Conservation (phyloP, 345 rosid genomes). For the Populus euphratica region DNA sequence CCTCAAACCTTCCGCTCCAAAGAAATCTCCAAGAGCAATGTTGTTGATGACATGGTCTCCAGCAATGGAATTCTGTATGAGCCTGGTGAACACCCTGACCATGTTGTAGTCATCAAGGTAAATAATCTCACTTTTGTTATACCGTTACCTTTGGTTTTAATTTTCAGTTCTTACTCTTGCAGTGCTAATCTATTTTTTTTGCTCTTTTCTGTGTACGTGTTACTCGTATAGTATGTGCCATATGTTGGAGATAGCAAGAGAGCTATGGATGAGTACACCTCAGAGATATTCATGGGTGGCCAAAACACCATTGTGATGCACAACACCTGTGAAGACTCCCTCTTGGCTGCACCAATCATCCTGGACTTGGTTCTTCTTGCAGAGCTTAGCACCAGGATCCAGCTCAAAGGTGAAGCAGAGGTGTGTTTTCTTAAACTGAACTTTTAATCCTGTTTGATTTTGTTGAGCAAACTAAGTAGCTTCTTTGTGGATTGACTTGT, state of each 20-base stretch:
- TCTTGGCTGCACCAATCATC: slow-evolving; percentile 94
- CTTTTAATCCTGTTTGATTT: not conserved
- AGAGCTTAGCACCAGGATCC: slow-evolving; percentile 87
- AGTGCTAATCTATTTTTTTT: not conserved
- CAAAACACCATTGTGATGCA: slow-evolving; percentile 84
- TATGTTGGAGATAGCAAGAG: slow-evolving; percentile 98
- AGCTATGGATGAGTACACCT: slow-evolving; percentile 98
- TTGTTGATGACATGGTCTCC: slow-evolving; percentile 95
- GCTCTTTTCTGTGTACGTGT: not conserved
- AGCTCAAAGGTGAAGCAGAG: slow-evolving; percentile 81
- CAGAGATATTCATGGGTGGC: slow-evolving; percentile 99
- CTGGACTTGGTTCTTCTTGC: slow-evolving; percentile 93
- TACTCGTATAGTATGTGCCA: slow-evolving; percentile 65
- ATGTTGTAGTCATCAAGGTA: slow-evolving; percentile 98
- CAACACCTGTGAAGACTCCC: slow-evolving; percentile 96
- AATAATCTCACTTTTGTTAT: not conserved
- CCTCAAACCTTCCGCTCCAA: slow-evolving; percentile 95
- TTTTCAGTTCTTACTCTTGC: not conserved
- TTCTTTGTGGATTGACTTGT: not conserved
- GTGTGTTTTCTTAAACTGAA: slow-evolving; percentile 26
- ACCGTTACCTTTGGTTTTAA: no score
- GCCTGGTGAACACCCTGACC: slow-evolving; percentile 98
- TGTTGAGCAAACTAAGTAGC: not conserved
- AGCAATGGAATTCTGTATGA: slow-evolving; percentile 86
- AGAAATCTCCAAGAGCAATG: slow-evolving; percentile 96